Conservation (phyloP, 2,329 filamentous ascomycete genomes). For the Fusarium abutilonis region DNA sequence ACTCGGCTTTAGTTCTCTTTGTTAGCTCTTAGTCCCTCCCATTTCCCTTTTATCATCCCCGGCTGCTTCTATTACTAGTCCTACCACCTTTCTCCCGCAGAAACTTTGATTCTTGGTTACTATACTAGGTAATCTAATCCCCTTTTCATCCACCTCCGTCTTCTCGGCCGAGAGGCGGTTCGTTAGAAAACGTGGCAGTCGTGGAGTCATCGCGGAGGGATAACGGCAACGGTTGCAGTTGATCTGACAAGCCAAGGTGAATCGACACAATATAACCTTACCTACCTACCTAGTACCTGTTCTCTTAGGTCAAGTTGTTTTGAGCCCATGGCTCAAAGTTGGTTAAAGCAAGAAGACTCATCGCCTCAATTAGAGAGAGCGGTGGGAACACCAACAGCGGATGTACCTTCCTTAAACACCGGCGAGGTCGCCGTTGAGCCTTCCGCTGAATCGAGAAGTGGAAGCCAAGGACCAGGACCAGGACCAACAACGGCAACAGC, state of each 20-base stretch:
- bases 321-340: constrained; percentile 34
- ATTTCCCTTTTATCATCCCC: constrained; percentile 18
- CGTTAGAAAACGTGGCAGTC: constrained; percentile 17
- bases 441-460: constrained; percentile 16
- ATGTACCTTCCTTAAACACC: constrained; percentile 23
- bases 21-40: constrained; percentile 11
- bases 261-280: constrained; percentile 1
- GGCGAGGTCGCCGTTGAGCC: constrained; percentile 8
- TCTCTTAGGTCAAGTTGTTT: not conserved
- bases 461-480: constrained; percentile 6
- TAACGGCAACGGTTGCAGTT: not conserved
- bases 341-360: constrained; percentile 38
- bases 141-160: constrained; percentile 16
- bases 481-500: not conserved
- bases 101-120: constrained; percentile 26
- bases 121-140: constrained; percentile 7
- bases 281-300: not conserved
- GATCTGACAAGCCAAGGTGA: constrained; percentile 19
- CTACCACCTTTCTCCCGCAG: constrained; percentile 21
- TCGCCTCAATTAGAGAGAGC: constrained; percentile 35
- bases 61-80: constrained; percentile 27
- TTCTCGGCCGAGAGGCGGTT: constrained; percentile 34
- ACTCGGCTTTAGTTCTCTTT: constrained; percentile 19
- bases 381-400: constrained; percentile 12
- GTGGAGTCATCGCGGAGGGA: constrained; percentile 28